Percentiles rank a stretch among this genome's conserved stretches.
phyloP scores from a whole-genome alignment of 768 basidiomycete genomes.

The Collybia nuda region DNA sequence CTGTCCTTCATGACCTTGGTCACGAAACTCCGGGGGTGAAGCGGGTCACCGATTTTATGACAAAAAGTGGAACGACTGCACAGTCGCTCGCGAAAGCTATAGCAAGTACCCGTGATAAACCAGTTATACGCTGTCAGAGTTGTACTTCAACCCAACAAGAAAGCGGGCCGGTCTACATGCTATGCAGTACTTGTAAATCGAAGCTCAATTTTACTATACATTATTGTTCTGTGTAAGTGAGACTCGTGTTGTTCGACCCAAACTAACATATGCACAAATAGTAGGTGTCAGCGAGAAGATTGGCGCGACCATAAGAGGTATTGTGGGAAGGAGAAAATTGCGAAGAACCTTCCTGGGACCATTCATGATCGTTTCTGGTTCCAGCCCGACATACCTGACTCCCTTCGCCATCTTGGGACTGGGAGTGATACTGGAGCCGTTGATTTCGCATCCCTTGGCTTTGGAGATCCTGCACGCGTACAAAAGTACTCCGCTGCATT shows the following conservation, averaged over 20 bases:
- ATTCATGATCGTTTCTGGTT: conserved; percentile 13
- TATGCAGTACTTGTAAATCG: conserved; percentile 18
- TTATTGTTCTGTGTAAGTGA: neutral
- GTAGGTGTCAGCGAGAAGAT: conserved; percentile 16
- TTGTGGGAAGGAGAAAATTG: conserved; percentile 16
- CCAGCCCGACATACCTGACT: conserved; percentile 1
- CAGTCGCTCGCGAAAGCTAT: neutral
- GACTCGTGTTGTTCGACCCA: neutral
- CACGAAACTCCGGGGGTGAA: neutral
- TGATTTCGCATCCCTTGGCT: conserved; percentile 2
- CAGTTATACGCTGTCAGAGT: conserved; percentile 17
- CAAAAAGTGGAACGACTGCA: neutral
- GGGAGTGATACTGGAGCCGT: neutral
- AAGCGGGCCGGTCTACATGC: conserved; percentile 14
- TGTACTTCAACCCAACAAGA: conserved; percentile 17
- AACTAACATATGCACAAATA: neutral
- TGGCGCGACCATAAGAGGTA: conserved; percentile 14
- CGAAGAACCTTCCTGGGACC: conserved; percentile 18
- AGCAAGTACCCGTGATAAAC: conserved; percentile 8
- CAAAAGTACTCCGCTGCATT: conserved; percentile 12
- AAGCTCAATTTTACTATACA: conserved; percentile 12
- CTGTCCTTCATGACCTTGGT: conserved; percentile 1
- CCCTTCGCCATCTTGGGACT: neutral
- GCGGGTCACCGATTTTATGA: neutral
- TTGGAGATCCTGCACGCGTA: conserved; percentile 8